Evolutionary conservation across 176 grass and related monocot species (phyloP).

Genomic region (Saccharum officinarum): DNA sequence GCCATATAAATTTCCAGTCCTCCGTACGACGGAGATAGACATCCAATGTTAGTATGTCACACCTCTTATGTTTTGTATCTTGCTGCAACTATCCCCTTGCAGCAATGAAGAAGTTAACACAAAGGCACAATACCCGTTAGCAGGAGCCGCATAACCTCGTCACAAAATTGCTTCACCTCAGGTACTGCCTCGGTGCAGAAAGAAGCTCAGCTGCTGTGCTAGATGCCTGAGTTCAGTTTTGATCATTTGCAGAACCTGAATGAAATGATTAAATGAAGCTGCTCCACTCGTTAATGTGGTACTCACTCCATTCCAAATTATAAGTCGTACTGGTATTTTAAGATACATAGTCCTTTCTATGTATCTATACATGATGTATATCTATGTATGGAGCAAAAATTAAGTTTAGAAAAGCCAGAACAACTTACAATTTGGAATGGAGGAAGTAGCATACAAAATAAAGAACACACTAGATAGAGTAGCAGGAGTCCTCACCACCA

Average conservation of each 20-base stretch:
- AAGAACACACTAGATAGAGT: not conserved
- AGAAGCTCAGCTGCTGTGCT: not conserved
- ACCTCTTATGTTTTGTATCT: not conserved
- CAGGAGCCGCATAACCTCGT: not conserved
- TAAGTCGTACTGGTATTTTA: no score
- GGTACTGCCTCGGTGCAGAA: not conserved
- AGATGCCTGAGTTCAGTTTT: not conserved
- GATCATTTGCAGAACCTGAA: not conserved
- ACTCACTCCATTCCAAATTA: no score
- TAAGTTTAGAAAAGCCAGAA: no score
- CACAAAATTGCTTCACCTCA: constrained; percentile 15
- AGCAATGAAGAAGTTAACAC: not conserved
- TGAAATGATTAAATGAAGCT: not conserved
- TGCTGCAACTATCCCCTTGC: not conserved
- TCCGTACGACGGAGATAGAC: not conserved
- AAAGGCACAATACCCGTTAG: not conserved
- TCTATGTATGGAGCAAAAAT: no score
- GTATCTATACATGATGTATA: no score
- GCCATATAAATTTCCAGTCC: not conserved
- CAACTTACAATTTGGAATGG: no score
- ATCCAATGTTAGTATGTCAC: not conserved
- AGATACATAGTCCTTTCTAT: no score
- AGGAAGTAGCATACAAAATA: constrained; percentile 3
- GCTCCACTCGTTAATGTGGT: not conserved
- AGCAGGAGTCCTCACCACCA: constrained; percentile 20